Conservation (phyloP, 1,284 basidiomycete species). For the Tilletia horrida region DNA sequence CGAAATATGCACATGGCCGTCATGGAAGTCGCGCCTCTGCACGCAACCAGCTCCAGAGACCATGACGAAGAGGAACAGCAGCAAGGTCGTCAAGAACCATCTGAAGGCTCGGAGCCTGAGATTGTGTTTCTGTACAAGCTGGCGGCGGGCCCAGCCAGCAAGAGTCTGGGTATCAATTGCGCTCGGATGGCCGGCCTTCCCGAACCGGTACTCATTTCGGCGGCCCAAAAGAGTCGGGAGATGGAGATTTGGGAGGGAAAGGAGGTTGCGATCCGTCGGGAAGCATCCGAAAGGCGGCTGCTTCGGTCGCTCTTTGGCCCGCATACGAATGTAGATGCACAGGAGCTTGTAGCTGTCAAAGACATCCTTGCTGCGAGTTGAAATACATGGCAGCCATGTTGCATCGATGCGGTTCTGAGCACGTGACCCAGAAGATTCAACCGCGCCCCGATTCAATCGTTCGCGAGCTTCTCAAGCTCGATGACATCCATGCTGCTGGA, state of each 20-base stretch:
- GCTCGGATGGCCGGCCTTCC: constrained; percentile 43
- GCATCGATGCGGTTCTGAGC: too few species aligned
- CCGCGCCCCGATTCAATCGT: too few species aligned
- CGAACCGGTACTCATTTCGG: neutral
- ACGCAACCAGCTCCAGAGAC: too few species aligned
- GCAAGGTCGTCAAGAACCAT: neutral
- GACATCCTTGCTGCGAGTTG: too few species aligned
- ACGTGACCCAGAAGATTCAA: too few species aligned
- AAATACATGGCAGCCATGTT: too few species aligned
- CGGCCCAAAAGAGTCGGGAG: constrained; percentile 2
- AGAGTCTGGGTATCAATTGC: constrained; percentile 50
- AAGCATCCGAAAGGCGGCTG: too few species aligned
- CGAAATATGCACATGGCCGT: constrained; percentile 46
- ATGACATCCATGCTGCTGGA: too few species aligned
- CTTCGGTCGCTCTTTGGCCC: too few species aligned
- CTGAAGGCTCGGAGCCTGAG: constrained; percentile 15
- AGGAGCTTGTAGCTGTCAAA: too few species aligned
- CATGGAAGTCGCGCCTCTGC: constrained; percentile 22
- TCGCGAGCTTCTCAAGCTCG: too few species aligned
- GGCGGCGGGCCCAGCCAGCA: constrained; percentile 31
- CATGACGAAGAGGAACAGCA: neutral
- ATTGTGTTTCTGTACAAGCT: constrained; percentile 52
- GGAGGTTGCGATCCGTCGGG: neutral
- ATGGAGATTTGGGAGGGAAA: constrained; percentile 4
- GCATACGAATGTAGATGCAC: too few species aligned